phyloP scores from a whole-genome alignment of 805 yeast species.

The Candida sithepensis region DNA sequence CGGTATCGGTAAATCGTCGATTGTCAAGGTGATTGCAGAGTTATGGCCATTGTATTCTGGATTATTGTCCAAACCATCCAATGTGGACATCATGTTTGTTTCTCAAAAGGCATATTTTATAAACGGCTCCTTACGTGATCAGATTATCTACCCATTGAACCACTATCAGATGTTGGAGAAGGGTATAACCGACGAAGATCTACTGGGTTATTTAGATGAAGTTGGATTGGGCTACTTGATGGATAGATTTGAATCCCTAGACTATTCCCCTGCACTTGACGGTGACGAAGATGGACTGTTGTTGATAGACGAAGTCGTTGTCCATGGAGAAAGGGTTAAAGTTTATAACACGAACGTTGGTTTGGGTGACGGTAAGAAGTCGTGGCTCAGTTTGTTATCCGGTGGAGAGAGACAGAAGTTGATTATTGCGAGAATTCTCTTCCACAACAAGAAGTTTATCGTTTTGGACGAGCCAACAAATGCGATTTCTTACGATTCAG shows the following conservation, averaged over 20 bases:
- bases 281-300: constrained; percentile 7
- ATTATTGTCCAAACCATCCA: constrained; percentile 70
- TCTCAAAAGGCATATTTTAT: constrained; percentile 87
- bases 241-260: constrained; percentile 54
- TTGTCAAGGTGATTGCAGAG: constrained; percentile 79
- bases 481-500: constrained; percentile 87
- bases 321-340: constrained; percentile 23
- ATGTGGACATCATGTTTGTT: constrained; percentile 65
- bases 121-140: constrained; percentile 82
- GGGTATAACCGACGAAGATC: constrained; percentile 67
- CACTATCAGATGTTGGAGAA: constrained; percentile 70
- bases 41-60: constrained; percentile 91
- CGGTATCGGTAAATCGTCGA: constrained; percentile 87
- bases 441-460: constrained; percentile 76
- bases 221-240: constrained; percentile 80
- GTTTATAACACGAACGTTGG: constrained; percentile 26
- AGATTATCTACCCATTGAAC: constrained; percentile 81
- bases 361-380: constrained; percentile 27
- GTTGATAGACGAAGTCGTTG: constrained; percentile 24
- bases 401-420: constrained; percentile 96
- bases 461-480: constrained; percentile 92
- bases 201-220: constrained; percentile 62
- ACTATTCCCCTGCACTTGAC: constrained; percentile 34
- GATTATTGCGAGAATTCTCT: constrained; percentile 80
- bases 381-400: constrained; percentile 85